Percentiles rank a stretch among this genome's conserved stretches.
phyloP scores from a whole-genome alignment of 106 monocot species.

The Platanthera guangdongensis region DNA sequence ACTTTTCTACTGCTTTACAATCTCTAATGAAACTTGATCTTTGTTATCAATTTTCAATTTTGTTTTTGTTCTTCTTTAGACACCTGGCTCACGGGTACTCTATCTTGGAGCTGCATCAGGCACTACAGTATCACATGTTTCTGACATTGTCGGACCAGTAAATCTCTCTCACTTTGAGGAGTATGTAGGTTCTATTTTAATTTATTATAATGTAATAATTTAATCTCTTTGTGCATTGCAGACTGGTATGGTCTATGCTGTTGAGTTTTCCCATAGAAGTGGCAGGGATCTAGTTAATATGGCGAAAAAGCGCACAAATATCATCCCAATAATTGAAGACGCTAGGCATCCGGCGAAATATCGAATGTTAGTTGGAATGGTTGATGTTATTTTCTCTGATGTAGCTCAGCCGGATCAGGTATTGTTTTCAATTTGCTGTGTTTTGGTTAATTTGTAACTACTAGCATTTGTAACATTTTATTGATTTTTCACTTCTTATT shows the following conservation, averaged over 20 bases:
- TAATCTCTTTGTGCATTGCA: conserved; percentile 10
- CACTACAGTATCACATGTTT: conserved; percentile 94
- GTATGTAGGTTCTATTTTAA: neutral
- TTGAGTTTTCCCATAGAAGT: conserved; percentile 96
- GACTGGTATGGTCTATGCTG: conserved; percentile 90
- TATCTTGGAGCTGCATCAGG: conserved; percentile 97
- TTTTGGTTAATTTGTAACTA: too few relatives aligned
- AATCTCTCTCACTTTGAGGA: conserved; percentile 1
- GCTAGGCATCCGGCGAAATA: conserved; percentile 97
- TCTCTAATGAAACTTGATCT: neutral
- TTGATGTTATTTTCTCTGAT: conserved; percentile 98
- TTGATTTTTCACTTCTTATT: neutral
- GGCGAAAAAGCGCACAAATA: conserved; percentile 95
- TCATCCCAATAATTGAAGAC: conserved; percentile 96
- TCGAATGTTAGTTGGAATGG: conserved; percentile 94
- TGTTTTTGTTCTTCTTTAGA: conserved; percentile 18
- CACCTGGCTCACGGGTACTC: conserved; percentile 66
- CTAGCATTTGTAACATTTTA: neutral
- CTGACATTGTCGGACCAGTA: conserved; percentile 98
- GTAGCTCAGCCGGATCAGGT: conserved; percentile 99
- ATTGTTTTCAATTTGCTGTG: neutral
- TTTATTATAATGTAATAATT: neutral
- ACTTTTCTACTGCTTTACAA: neutral
- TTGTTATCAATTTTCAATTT: neutral
- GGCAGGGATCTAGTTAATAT: conserved; percentile 94